Percentiles rank a stretch among this genome's conserved stretches.
phyloP scores from a whole-genome alignment of 257 asterid genomes.

The Voacanga thouarsii region DNA sequence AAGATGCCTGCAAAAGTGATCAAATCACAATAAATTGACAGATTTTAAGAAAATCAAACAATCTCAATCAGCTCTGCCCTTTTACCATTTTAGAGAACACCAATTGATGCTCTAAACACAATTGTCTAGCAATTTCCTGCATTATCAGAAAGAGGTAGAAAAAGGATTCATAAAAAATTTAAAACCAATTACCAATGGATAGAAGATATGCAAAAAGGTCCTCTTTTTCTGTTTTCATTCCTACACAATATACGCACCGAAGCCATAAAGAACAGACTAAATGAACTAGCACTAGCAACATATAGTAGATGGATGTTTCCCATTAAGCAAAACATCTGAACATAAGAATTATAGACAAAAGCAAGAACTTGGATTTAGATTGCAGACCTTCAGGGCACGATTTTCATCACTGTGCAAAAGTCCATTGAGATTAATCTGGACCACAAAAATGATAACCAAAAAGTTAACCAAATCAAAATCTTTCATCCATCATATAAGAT shows the following conservation, averaged over 20 bases:
- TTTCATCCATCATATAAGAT: background rate
- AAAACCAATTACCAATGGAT: background rate
- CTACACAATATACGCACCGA: background rate
- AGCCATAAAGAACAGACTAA: background rate
- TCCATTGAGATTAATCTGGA: slow-evolving; percentile 86
- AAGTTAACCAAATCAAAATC: background rate
- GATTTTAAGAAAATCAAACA: slow-evolving; percentile 2
- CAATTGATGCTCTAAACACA: slow-evolving; percentile 79
- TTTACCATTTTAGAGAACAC: slow-evolving; percentile 85
- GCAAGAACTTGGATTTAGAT: background rate
- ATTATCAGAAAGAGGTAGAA: slow-evolving; percentile 9
- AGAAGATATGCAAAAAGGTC: background rate
- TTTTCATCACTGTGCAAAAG: slow-evolving; percentile 81
- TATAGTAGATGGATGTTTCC: background rate
- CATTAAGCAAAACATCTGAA: background rate
- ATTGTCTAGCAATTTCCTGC: slow-evolving; percentile 95
- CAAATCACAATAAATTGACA: slow-evolving; percentile 17
- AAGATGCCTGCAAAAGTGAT: slow-evolving; percentile 68
- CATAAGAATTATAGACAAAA: background rate
- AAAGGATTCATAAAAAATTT: background rate
- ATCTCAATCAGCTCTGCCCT: slow-evolving; percentile 13
- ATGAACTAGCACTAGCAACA: background rate
- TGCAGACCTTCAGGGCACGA: slow-evolving; percentile 78
- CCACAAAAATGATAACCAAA: slow-evolving; percentile 1
- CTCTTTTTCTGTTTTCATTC: background rate